phyloP scores from a whole-genome alignment of 1,284 basidiomycete species.

The Porogramme epimiltina region DNA sequence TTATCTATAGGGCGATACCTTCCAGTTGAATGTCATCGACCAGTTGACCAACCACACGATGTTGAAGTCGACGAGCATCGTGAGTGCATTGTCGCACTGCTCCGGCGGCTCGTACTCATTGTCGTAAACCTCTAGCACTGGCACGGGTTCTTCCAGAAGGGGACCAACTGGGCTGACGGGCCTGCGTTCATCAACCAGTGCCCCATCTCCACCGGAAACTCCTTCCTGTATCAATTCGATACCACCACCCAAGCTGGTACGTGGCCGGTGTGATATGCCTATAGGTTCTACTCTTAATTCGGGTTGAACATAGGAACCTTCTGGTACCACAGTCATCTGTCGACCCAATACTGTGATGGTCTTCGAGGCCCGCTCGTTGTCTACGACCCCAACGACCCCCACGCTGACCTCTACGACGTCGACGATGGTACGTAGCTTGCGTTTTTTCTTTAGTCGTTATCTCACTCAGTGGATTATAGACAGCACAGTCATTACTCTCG shows the following conservation, averaged over 20 bases:
- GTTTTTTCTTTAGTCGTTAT: background rate
- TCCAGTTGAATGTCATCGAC: constrained; percentile 38
- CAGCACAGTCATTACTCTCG: constrained; percentile 28
- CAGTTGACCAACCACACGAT: constrained; percentile 35
- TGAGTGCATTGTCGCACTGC: constrained; percentile 16
- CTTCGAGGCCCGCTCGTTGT: constrained; percentile 39
- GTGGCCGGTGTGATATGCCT: constrained; percentile 8
- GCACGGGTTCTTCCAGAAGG: constrained; percentile 36
- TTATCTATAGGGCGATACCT: constrained; percentile 23
- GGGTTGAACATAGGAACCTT: constrained; percentile 17
- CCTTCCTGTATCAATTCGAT: constrained; percentile 45
- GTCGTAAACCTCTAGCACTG: constrained; percentile 31
- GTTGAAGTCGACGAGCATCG: constrained; percentile 37
- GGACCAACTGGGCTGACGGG: constrained; percentile 36
- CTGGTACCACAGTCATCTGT: constrained; percentile 27
- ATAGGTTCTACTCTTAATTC: constrained; percentile 5
- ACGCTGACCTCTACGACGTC: constrained; percentile 39
- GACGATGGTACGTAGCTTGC: constrained; percentile 36
- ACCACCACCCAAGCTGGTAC: constrained; percentile 33
- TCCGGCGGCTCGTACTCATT: background rate
- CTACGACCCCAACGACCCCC: constrained; percentile 45
- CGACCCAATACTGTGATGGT: constrained; percentile 33
- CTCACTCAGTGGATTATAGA: constrained; percentile 8
- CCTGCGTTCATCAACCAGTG: constrained; percentile 46
- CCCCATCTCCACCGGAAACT: constrained; percentile 45